Percentiles rank a stretch among this genome's conserved stretches.
phyloP scores from a whole-genome alignment of 192 early-diverging fungal genomes.

The Coemansia sp. region DNA sequence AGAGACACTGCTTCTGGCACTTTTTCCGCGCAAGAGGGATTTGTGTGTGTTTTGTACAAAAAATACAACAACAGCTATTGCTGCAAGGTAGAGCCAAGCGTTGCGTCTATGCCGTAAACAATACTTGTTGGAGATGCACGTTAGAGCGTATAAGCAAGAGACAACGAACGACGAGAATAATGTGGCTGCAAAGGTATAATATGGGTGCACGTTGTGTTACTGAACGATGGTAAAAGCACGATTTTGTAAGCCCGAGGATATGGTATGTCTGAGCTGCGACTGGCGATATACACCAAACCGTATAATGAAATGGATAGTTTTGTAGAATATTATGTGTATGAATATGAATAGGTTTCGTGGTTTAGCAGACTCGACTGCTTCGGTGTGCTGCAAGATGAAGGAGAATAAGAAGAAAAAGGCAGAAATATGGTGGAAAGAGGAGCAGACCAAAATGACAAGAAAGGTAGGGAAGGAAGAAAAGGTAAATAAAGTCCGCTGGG shows the following conservation, averaged over 20 bases:
- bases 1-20: neutral
- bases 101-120: constrained; percentile 1
- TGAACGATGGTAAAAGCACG: neutral
- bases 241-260: neutral
- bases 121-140: constrained; percentile 2
- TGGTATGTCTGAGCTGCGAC: neutral
- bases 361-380: neutral
- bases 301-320: neutral
- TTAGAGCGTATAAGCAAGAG: neutral
- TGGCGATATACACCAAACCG: neutral
- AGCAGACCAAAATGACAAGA: neutral
- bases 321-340: neutral
- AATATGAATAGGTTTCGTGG: no score
- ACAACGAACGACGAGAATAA: neutral
- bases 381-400: neutral
- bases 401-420: neutral
- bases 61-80: neutral
- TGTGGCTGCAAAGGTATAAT: neutral
- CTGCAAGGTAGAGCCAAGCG: neutral
- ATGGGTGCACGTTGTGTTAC: neutral
- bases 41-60: neutral
- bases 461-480: neutral
- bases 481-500: neutral
- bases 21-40: neutral
- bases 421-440: neutral